Evolutionary conservation across 2,329 filamentous ascomycete species (phyloP).

Genomic region (Penicillium sp.): DNA sequence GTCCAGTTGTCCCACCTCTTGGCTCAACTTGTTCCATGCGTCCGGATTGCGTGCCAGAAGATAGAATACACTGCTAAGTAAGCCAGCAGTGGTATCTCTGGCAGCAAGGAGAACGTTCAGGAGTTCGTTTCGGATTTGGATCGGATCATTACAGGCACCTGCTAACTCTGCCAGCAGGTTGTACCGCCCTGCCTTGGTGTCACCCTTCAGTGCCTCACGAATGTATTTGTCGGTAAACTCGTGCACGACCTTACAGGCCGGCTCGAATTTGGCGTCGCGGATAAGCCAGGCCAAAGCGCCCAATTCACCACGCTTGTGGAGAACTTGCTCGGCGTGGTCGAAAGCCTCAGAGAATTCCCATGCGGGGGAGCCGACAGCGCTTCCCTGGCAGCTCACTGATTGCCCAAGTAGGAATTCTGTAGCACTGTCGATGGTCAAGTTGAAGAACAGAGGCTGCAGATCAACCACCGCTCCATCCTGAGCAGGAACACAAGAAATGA

Average conservation of each 20-base stretch:
- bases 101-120: background rate
- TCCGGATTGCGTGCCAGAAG: background rate
- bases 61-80: slow-evolving; percentile 2
- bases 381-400: background rate
- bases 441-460: background rate
- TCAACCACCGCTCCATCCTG: background rate
- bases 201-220: background rate
- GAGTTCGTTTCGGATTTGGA: background rate
- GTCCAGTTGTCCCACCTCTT: background rate
- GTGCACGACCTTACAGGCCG: background rate
- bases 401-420: background rate
- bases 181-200: background rate
- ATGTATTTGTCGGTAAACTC: background rate
- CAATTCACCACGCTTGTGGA: background rate
- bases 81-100: background rate
- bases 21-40: background rate
- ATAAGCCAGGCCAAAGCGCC: background rate
- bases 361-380: background rate
- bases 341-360: background rate
- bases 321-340: background rate
- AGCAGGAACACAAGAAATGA: background rate
- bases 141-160: background rate
- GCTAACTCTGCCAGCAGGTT: background rate
- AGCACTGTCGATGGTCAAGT: background rate
- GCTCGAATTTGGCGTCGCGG: background rate